These are phyloP conservation scores for Ogataea corticis DNA, from an alignment of 805 yeast genomes.

Conservation along the genomic window DNA sequence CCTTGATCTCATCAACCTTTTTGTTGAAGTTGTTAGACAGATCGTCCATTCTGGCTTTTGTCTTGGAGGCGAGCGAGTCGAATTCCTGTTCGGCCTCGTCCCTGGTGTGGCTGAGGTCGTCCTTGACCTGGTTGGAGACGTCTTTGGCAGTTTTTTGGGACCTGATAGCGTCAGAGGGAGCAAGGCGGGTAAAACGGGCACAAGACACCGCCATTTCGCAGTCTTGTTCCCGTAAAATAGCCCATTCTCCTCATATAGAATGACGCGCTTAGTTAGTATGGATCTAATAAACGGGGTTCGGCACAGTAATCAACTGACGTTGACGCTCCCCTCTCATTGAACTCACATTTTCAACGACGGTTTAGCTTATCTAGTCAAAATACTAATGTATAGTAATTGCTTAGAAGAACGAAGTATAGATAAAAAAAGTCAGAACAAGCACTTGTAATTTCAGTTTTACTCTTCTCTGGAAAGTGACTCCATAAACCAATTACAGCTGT, in stretches of 20 bases:
- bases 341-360: slow-evolving; percentile 3
- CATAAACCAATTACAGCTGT: not conserved
- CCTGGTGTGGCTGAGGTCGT: slow-evolving; percentile 14
- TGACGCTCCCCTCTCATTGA: not conserved
- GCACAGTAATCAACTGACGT: too few relatives aligned
- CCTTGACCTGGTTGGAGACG: slow-evolving; percentile 17
- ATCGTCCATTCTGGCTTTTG: slow-evolving; percentile 19
- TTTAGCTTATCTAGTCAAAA: too few relatives aligned
- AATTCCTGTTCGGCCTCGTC: slow-evolving; percentile 16
- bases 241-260: not conserved
- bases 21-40: slow-evolving; percentile 15
- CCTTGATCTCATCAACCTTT: slow-evolving; percentile 23
- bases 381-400: not conserved
- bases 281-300: too few relatives aligned
- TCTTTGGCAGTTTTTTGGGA: slow-evolving; percentile 16
- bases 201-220: too few relatives aligned
- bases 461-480: not conserved
- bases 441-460: not conserved
- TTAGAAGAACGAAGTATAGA: not conserved
- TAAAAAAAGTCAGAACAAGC: not conserved
- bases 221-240: too few relatives aligned
- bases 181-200: not conserved
- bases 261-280: too few relatives aligned
- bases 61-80: slow-evolving; percentile 18
- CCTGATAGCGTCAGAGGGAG: slow-evolving; percentile 1